These are phyloP conservation scores for Adansonia gregorii DNA, from an alignment of 441 rosid genomes.

Conservation along the genomic window DNA sequence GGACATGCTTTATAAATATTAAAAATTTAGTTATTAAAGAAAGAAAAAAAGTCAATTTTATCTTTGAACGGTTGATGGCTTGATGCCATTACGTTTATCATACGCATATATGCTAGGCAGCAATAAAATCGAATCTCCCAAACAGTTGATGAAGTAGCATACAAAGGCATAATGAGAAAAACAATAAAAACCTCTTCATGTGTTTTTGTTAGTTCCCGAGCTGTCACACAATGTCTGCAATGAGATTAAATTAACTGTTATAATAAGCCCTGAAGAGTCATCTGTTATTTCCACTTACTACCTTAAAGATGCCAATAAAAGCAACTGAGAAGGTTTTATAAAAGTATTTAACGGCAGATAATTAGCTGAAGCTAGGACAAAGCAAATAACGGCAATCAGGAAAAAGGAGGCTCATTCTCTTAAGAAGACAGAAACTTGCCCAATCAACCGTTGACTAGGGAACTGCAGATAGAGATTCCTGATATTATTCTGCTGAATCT, in stretches of 20 bases:
- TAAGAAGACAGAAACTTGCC: background rate
- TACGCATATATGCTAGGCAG: background rate
- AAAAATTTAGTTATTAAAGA: background rate
- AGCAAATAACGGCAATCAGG: slow-evolving; percentile 2
- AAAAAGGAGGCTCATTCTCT: background rate
- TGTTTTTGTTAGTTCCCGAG: slow-evolving; percentile 85
- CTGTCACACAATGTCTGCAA: slow-evolving; percentile 80
- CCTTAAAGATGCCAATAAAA: background rate
- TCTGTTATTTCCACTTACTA: background rate
- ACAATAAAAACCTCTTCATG: slow-evolving; percentile 64
- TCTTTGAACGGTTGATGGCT: too few relatives aligned
- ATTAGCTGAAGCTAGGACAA: background rate
- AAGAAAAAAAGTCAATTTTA: background rate
- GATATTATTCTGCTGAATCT: background rate
- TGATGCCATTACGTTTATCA: background rate
- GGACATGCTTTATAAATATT: background rate
- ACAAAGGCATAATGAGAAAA: slow-evolving; percentile 11
- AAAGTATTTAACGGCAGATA: background rate
- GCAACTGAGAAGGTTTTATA: slow-evolving; percentile 12
- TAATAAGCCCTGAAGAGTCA: slow-evolving; percentile 6
- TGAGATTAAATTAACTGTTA: slow-evolving; percentile 36
- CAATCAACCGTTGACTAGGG: background rate
- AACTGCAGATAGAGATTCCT: background rate
- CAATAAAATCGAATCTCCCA: background rate
- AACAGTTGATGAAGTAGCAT: slow-evolving; percentile 13